Evolutionary conservation across 306 rosid species (phyloP).

Genomic region (Notholithocarpus densiflorus): DNA sequence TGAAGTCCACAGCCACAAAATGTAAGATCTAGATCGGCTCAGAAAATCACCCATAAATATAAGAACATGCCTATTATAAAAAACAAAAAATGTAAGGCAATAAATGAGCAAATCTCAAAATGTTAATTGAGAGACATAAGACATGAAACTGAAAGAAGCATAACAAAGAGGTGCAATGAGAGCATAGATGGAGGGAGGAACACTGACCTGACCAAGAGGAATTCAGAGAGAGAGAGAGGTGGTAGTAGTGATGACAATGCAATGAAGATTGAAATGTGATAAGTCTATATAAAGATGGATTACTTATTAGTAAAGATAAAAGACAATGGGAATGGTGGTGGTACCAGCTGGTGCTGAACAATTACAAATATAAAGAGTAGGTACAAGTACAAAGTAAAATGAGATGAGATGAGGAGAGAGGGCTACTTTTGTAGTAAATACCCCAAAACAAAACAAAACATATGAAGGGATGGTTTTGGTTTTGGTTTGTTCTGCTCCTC

Average conservation of each 20-base stretch:
- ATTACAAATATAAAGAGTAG: too few species aligned
- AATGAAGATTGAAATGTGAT: constrained; percentile 25
- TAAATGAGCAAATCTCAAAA: background rate
- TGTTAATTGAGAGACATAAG: background rate
- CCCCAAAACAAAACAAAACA: too few species aligned
- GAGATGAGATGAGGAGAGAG: background rate
- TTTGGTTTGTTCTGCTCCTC: constrained; percentile 4
- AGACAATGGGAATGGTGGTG: constrained; percentile 24
- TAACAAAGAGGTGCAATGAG: background rate
- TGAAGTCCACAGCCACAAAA: too few species aligned
- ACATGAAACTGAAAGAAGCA: background rate
- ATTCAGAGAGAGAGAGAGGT: constrained; percentile 42
- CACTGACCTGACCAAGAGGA: constrained; percentile 61
- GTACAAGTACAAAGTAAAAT: too few species aligned
- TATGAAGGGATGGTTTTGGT: too few species aligned
- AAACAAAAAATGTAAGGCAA: background rate
- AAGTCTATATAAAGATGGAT: constrained; percentile 52
- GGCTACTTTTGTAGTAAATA: constrained; percentile 6
- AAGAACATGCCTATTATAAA: background rate
- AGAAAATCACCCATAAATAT: constrained; percentile 18
- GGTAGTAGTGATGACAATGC: constrained; percentile 26
- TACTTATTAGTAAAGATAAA: constrained; percentile 12
- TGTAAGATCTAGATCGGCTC: constrained; percentile 54
- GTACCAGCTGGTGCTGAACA: constrained; percentile 35
- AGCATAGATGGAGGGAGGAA: constrained; percentile 1